Conservation (phyloP, 1,284 basidiomycete species). For the Retiboletus fuscus region DNA sequence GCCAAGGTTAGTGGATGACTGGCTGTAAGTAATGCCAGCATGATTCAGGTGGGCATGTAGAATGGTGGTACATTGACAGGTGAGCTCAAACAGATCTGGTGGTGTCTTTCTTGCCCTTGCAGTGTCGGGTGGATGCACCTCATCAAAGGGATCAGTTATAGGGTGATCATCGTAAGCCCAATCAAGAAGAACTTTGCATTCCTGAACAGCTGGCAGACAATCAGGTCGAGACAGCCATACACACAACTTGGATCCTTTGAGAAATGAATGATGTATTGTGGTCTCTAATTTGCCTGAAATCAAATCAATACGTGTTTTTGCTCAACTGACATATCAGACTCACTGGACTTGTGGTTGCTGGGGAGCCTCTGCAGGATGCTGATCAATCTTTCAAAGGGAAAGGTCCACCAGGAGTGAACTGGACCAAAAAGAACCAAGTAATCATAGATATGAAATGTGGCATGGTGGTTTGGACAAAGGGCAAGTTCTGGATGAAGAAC, state of each 20-base stretch:
- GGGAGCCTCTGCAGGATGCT: slow-evolving; percentile 49
- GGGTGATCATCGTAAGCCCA: slow-evolving; percentile 1
- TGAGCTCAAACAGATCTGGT: background rate
- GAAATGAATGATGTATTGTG: too few relatives aligned
- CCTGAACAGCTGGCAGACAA: slow-evolving; percentile 8
- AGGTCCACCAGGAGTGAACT: slow-evolving; percentile 50
- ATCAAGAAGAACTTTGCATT: slow-evolving; percentile 31
- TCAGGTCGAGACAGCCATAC: too few relatives aligned
- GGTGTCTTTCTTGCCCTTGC: background rate
- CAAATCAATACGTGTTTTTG: background rate
- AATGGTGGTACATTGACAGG: background rate
- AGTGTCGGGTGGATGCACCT: background rate
- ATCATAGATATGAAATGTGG: slow-evolving; percentile 49
- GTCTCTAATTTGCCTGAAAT: slow-evolving; percentile 42
- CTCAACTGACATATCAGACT: background rate
- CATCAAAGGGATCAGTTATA: background rate
- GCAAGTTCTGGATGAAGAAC: slow-evolving; percentile 29
- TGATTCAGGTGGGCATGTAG: slow-evolving; percentile 8
- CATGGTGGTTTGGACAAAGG: slow-evolving; percentile 50
- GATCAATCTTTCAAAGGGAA: slow-evolving; percentile 51
- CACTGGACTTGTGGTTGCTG: slow-evolving; percentile 50
- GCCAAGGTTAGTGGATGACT: slow-evolving; percentile 9
- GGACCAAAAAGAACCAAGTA: slow-evolving; percentile 51
- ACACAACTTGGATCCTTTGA: too few relatives aligned
- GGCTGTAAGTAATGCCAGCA: slow-evolving; percentile 11